Evolutionary conservation across 2,329 filamentous ascomycete genomes (phyloP).

Genomic region (Claviceps sp.): DNA sequence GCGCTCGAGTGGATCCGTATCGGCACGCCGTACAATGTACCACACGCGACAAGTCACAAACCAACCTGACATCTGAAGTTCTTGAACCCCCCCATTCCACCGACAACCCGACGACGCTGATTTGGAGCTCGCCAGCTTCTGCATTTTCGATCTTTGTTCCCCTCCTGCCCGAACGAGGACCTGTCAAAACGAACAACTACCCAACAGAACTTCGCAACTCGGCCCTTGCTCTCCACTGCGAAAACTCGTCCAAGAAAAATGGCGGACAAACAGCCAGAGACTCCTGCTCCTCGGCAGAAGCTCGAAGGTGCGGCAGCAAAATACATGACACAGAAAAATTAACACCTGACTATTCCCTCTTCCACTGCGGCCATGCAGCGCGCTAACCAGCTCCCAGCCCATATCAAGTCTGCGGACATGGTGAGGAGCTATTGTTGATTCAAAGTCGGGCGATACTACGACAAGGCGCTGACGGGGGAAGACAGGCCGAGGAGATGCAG

Average conservation of each 20-base stretch:
- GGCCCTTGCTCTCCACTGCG: not conserved
- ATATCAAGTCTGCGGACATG: slow-evolving; percentile 98
- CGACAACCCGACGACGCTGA: too few species aligned
- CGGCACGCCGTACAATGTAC: not conserved
- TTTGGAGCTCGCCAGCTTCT: too few species aligned
- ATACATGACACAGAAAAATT: not conserved
- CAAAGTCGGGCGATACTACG: not conserved
- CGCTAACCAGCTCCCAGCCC: slow-evolving; percentile 42
- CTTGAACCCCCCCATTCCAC: too few species aligned
- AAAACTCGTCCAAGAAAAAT: slow-evolving; percentile 11
- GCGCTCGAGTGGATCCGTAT: not conserved
- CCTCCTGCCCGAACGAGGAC: not conserved
- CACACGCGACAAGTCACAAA: not conserved
- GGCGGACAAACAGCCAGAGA: slow-evolving; percentile 27
- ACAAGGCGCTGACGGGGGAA: slow-evolving; percentile 15
- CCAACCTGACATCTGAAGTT: too few species aligned
- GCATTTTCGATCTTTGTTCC: too few species aligned
- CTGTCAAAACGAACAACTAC: not conserved
- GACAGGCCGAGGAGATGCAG: slow-evolving; percentile 92
- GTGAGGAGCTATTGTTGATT: slow-evolving; percentile 33
- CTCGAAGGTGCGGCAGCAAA: slow-evolving; percentile 47
- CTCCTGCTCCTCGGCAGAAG: slow-evolving; percentile 52
- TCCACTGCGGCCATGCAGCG: not conserved
- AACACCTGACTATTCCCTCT: not conserved
- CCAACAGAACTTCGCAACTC: not conserved